A percentile compares a stretch with the other conserved stretches of the same genome.
Conservation (phyloP, 495 filamentous ascomycete genomes). For the Tetracladium marchalianum region DNA sequence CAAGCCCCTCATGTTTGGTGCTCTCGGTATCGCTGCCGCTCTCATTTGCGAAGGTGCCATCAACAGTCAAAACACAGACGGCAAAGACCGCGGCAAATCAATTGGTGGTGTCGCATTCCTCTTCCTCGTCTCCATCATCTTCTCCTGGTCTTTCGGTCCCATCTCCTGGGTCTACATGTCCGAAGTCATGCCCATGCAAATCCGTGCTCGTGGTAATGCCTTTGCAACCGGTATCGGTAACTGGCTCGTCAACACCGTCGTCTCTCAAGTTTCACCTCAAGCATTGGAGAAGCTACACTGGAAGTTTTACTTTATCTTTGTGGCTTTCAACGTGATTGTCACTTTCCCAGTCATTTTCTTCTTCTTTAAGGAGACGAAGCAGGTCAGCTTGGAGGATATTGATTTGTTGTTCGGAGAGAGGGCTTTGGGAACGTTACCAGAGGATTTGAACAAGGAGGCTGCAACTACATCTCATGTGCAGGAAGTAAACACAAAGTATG, state of each 20-base stretch:
- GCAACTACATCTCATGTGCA: background rate
- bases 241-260: conserved; percentile 29
- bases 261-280: conserved; percentile 41
- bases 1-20: conserved; percentile 61
- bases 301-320: conserved; percentile 45
- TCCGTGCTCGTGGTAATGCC: conserved; percentile 65
- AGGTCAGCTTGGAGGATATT: conserved; percentile 45
- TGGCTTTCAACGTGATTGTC: conserved; percentile 22
- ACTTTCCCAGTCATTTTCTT: conserved; percentile 35
- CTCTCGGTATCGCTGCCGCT: conserved; percentile 54
- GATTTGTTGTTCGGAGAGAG: conserved; percentile 43
- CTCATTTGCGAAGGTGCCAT: conserved; percentile 65
- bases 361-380: conserved; percentile 46
- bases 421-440: conserved; percentile 32
- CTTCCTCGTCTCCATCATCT: conserved; percentile 60
- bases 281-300: conserved; percentile 37
- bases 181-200: conserved; percentile 67
- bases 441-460: conserved; percentile 23
- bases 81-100: conserved; percentile 38
- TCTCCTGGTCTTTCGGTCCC: conserved; percentile 59
- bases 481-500: no score
- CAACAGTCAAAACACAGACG: conserved; percentile 36
- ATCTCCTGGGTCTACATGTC: conserved; percentile 58
- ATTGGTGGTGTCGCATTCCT: conserved; percentile 71
- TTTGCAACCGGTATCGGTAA: conserved; percentile 28